Evolutionary conservation across 257 asterid species (phyloP), one percentile per base, ranked within the genome.

Genomic region (Ehretia macrophylla): DNA sequence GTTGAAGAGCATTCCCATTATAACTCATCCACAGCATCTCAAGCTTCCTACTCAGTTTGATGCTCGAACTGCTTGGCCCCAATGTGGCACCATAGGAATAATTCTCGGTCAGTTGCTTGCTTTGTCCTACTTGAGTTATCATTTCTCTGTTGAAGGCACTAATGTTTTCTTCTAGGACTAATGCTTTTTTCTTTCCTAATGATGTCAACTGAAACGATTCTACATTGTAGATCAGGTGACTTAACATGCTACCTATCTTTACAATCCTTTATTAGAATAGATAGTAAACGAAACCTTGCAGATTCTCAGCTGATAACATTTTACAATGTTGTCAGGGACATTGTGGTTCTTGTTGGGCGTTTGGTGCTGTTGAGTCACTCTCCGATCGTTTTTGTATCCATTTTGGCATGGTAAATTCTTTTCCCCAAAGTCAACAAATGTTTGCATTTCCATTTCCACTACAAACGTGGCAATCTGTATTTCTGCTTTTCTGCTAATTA

Each of bases 291-390:
- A n/a, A n/a, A n/a, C n/a, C n/a, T 1, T 51, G 22, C 56, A 17
- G 14, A n/a, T n/a, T n/a, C n/a, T n/a, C n/a, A 18, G 17, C 32
- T 51, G 13, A 19, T 20, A 20, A 51, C 6, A 38, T 38, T 38
- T 11, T 5, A 38, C 32, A 17, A 10, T 46, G 32, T 59, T 71
- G 17, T 60, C 77, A 92, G 96, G 99, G 99, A 56, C 97, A 92
- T 56, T 92, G 99, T 77, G 97, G 97, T 73, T 86, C 99, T 65
- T 88, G 99, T 70, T 92, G 99, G 99, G 99, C 99, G 32, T 92
- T 88, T 74, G 99, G 82, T 32, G 96, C 99, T 21, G 96, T 82
- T 50, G 97, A 88, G 79, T 76, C 90, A 14, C 90, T 92, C 63
- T 79, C 96, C 5, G 97, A 92, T 65, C 96, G 97, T 52, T 92